phyloP scores from a whole-genome alignment of 306 rosid genomes.

The Fragaria iinumae region DNA sequence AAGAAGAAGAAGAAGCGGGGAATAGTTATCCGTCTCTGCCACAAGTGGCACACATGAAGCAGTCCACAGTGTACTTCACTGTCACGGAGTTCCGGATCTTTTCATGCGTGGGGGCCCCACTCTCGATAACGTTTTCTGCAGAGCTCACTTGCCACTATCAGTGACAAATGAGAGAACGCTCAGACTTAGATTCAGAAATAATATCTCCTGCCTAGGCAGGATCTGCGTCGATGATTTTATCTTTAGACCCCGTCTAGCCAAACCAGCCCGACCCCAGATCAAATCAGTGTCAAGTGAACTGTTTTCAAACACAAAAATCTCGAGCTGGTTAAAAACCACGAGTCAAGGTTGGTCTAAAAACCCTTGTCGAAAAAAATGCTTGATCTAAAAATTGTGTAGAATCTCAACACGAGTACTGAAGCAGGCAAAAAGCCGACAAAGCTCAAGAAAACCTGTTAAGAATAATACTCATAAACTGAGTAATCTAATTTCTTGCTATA shows the following conservation, averaged over 20 bases:
- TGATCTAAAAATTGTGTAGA: background rate
- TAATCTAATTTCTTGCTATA: too few relatives aligned
- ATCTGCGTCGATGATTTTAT: too few relatives aligned
- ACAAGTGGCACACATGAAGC: slow-evolving; percentile 42
- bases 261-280: too few relatives aligned
- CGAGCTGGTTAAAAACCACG: too few relatives aligned
- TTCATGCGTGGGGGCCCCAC: background rate
- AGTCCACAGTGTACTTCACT: background rate
- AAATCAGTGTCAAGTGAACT: too few relatives aligned
- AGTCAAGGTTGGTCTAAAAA: background rate
- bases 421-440: background rate
- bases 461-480: too few relatives aligned
- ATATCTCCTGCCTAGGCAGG: too few relatives aligned
- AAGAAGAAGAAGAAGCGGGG: too few relatives aligned
- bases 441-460: background rate
- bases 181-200: too few relatives aligned
- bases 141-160: slow-evolving; percentile 2
- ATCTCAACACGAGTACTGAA: background rate
- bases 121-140: background rate
- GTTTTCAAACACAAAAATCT: too few relatives aligned
- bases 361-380: too few relatives aligned
- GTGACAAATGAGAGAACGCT: background rate
- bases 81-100: background rate
- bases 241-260: too few relatives aligned
- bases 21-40: background rate